A percentile compares a stretch with the other conserved stretches of the same genome.
These are phyloP conservation scores for Colletotrichum limetticola DNA, from an alignment of 2,329 filamentous ascomycete genomes.

Conservation along the genomic window DNA sequence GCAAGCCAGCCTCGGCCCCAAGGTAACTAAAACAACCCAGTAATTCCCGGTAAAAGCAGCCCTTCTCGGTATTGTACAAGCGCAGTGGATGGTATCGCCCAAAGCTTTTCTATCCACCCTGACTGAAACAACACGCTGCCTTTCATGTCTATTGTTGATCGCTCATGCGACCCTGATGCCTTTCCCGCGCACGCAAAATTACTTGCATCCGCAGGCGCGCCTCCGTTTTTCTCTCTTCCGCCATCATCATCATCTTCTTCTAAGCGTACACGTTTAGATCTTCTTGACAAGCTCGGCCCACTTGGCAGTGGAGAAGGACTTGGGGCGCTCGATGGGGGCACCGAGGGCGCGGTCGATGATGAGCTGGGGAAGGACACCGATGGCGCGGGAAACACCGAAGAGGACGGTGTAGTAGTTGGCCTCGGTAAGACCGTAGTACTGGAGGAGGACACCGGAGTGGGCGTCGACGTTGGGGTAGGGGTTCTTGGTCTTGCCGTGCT, in stretches of 20 bases:
- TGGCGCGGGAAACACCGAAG: slow-evolving; percentile 97
- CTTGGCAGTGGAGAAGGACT: slow-evolving; percentile 98
- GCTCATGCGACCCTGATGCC: slow-evolving; percentile 29
- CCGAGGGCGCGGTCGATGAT: slow-evolving; percentile 99
- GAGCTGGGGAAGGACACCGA: slow-evolving; percentile 98
- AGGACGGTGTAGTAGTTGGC: slow-evolving; percentile 99
- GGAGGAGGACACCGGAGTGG: slow-evolving; percentile 98
- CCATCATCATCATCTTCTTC: not conserved
- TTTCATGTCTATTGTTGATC: slow-evolving; percentile 34
- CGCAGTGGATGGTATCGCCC: slow-evolving; percentile 37
- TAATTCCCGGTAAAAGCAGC: slow-evolving; percentile 35
- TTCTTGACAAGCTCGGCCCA: slow-evolving; percentile 95
- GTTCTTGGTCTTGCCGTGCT: slow-evolving; percentile 99
- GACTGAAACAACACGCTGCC: slow-evolving; percentile 37
- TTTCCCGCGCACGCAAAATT: slow-evolving; percentile 24
- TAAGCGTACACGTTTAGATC: slow-evolving; percentile 69
- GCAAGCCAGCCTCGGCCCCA: slow-evolving; percentile 23
- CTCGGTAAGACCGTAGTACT: slow-evolving; percentile 99
- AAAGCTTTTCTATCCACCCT: slow-evolving; percentile 35
- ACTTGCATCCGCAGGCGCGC: slow-evolving; percentile 2
- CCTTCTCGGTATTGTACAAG: slow-evolving; percentile 37
- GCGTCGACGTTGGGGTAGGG: slow-evolving; percentile 98
- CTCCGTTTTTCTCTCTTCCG: slow-evolving; percentile 7
- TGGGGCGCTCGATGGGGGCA: slow-evolving; percentile 97
- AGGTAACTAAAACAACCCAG: slow-evolving; percentile 36